phyloP scores from a whole-genome alignment of 1,139 yeast genomes.

The Candida sp. region DNA sequence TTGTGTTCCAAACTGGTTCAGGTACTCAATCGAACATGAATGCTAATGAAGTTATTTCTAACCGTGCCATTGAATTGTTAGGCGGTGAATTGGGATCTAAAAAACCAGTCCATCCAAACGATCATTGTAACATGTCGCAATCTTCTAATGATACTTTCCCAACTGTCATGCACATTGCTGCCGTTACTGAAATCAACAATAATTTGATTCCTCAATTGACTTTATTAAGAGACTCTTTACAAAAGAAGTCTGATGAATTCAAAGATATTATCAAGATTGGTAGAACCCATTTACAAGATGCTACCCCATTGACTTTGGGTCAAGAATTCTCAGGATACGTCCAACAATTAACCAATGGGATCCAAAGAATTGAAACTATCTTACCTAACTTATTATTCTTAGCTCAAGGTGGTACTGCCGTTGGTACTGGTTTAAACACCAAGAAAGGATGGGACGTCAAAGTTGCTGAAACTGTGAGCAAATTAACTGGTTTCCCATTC shows the following conservation, averaged over 20 bases:
- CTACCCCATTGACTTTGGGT: constrained; percentile 96
- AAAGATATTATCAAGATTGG: constrained; percentile 91
- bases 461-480: constrained; percentile 75
- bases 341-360: constrained; percentile 88
- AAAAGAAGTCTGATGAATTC: constrained; percentile 78
- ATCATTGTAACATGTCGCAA: constrained; percentile 98
- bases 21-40: constrained; percentile 99
- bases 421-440: constrained; percentile 97
- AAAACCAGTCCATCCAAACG: constrained; percentile 95
- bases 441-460: constrained; percentile 82
- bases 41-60: constrained; percentile 97
- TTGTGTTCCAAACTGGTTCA: constrained; percentile 97
- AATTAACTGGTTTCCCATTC: constrained; percentile 84
- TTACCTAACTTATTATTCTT: constrained; percentile 75
- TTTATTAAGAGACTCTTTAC: constrained; percentile 72
- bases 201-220: constrained; percentile 77
- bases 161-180: constrained; percentile 99
- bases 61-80: constrained; percentile 92
- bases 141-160: constrained; percentile 99
- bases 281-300: constrained; percentile 98
- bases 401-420: constrained; percentile 99
- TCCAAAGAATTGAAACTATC: constrained; percentile 74
- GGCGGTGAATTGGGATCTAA: constrained; percentile 93
- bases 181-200: constrained; percentile 81
- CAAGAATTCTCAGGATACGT: constrained; percentile 98